Evolutionary conservation across 1,284 basidiomycete genomes (phyloP).

Genomic region (Limonomyces culmigenus): DNA sequence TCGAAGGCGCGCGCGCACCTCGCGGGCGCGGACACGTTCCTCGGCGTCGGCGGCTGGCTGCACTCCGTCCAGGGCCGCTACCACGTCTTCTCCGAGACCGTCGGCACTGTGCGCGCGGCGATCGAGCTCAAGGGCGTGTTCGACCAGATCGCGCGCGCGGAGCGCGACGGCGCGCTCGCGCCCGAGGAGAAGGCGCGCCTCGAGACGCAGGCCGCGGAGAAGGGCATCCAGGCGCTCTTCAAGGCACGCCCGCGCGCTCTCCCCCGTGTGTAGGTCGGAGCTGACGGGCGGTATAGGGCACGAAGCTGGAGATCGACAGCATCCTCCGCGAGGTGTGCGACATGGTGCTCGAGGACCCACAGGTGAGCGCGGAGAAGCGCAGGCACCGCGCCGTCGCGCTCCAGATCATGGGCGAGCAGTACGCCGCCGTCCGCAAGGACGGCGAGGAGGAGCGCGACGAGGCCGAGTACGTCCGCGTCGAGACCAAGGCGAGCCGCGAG

Average conservation of each 20-base stretch:
- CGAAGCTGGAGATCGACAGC: conserved; percentile 90
- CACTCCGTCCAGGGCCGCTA: conserved; percentile 92
- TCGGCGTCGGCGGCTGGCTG: conserved; percentile 82
- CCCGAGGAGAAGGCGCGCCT: conserved; percentile 81
- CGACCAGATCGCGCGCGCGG: conserved; percentile 87
- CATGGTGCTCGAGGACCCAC: conserved; percentile 51
- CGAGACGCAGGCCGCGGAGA: conserved; percentile 94
- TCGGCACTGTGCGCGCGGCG: conserved; percentile 39
- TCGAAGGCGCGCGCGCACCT: conserved; percentile 72
- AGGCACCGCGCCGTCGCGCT: conserved; percentile 67
- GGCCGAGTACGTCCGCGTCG: conserved; percentile 71
- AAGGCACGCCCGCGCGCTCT: conserved; percentile 33
- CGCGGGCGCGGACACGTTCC: conserved; percentile 62
- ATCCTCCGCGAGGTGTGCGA: conserved; percentile 91
- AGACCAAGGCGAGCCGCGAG: conserved; percentile 48
- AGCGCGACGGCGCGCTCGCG: conserved; percentile 71
- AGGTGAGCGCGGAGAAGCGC: conserved; percentile 39
- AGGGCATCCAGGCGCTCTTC: conserved; percentile 85
- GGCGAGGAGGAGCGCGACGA: conserved; percentile 33
- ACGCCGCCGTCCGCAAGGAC: conserved; percentile 53
- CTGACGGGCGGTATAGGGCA: conserved; percentile 34
- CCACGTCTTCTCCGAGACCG: conserved; percentile 84
- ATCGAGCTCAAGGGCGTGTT: conserved; percentile 92
- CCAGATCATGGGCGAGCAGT: conserved; percentile 71
- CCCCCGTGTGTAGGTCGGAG: conserved; percentile 1